phyloP scores from a whole-genome alignment of 768 basidiomycete genomes.

The Termitomyces sp. region DNA sequence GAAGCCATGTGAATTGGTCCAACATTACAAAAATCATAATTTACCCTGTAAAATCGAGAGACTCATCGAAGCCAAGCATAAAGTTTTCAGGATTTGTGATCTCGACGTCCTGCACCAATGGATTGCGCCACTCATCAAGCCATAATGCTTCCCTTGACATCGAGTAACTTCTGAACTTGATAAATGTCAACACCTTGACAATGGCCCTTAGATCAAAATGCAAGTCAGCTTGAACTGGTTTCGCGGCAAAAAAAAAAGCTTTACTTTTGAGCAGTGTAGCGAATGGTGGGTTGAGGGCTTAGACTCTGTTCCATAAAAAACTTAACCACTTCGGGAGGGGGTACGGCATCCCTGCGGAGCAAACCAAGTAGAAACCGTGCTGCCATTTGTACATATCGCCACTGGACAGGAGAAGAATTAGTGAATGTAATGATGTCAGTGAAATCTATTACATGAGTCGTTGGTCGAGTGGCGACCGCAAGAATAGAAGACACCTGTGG shows the following conservation, averaged over 20 bases:
- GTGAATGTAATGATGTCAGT: conserved; percentile 12
- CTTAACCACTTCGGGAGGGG: conserved; percentile 50
- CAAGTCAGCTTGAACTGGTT: conserved; percentile 5
- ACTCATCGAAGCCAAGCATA: conserved; percentile 42
- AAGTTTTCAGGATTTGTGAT: conserved; percentile 52
- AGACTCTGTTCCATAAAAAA: conserved; percentile 66
- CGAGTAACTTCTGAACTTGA: conserved; percentile 78
- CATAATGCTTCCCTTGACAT: conserved; percentile 64
- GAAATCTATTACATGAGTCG: conserved; percentile 65
- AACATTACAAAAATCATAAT: conserved; percentile 15
- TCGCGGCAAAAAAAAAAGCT: not conserved
- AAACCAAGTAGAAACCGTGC: conserved; percentile 58
- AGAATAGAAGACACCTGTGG: conserved; percentile 59
- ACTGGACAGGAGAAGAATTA: conserved; percentile 40
- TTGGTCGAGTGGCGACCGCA: conserved; percentile 54
- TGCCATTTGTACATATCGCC: conserved; percentile 80
- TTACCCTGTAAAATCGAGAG: conserved; percentile 36
- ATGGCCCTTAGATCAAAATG: conserved; percentile 48
- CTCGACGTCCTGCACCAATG: conserved; percentile 45
- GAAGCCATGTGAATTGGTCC: conserved; percentile 8
- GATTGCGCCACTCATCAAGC: conserved; percentile 71
- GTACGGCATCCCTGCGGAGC: conserved; percentile 59
- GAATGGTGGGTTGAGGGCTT: conserved; percentile 72
- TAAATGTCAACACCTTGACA: conserved; percentile 60
- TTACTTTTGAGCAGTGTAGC: conserved; percentile 64